Percentiles rank a stretch among this genome's conserved stretches.
These are phyloP conservation scores for Yamadazyma trypodendri DNA, from an alignment of 1,139 yeast genomes.

Conservation along the genomic window DNA sequence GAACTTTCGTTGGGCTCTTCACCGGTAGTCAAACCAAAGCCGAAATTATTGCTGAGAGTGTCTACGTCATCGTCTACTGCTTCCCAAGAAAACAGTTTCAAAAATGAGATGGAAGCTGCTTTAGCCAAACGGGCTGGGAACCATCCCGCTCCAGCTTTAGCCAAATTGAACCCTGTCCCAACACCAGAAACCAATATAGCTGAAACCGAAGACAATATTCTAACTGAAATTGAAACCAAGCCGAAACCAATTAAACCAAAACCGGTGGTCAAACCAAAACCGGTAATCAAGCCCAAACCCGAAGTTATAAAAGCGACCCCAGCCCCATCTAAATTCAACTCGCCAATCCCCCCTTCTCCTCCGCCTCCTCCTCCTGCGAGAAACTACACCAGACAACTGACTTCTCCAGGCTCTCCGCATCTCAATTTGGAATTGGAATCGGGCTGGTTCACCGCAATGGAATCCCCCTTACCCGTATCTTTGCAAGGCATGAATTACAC, in stretches of 20 bases:
- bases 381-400: slow-evolving; percentile 20
- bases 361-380: slow-evolving; percentile 40
- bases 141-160: too few species aligned
- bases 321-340: background rate
- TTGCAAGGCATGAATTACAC: slow-evolving; percentile 38
- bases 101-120: slow-evolving; percentile 9
- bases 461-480: slow-evolving; percentile 29
- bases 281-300: slow-evolving; percentile 16
- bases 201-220: too few species aligned
- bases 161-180: too few species aligned
- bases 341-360: background rate
- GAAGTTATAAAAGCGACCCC: slow-evolving; percentile 3
- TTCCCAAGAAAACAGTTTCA: slow-evolving; percentile 1
- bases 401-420: slow-evolving; percentile 26
- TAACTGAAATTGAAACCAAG: background rate
- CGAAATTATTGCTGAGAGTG: slow-evolving; percentile 8
- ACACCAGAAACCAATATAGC: too few species aligned
- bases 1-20: slow-evolving; percentile 1
- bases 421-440: slow-evolving; percentile 41
- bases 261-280: slow-evolving; percentile 9
- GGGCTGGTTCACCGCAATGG: slow-evolving; percentile 45
- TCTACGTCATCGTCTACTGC: slow-evolving; percentile 4
- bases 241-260: slow-evolving; percentile 2
- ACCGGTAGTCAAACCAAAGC: slow-evolving; percentile 4
- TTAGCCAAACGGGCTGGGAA: slow-evolving; percentile 4